Conservation (phyloP, 768 basidiomycete species). For the Leucosporidium scottii region DNA sequence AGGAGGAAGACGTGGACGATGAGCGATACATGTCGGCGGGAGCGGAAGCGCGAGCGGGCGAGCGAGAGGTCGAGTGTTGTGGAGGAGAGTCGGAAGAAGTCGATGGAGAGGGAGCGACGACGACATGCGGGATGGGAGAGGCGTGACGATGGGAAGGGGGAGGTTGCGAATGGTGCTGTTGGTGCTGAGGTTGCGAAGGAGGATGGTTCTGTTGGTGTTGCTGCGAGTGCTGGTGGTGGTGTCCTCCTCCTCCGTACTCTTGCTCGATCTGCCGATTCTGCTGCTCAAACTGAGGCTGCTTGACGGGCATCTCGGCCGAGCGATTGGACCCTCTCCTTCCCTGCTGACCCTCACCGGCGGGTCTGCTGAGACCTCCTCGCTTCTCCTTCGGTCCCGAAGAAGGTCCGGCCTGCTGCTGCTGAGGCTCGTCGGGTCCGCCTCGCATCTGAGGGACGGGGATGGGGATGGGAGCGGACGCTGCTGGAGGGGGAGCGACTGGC, state of each 20-base stretch:
- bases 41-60: conserved; percentile 17
- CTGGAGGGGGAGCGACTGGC: conserved; percentile 52
- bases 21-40: conserved; percentile 7
- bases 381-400: conserved; percentile 38
- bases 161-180: conserved; percentile 22
- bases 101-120: conserved; percentile 15
- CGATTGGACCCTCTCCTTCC: conserved; percentile 45
- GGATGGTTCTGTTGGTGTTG: not conserved
- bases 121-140: not conserved
- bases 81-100: too few relatives aligned
- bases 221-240: not conserved
- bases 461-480: conserved; percentile 39
- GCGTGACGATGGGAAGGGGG: conserved; percentile 3
- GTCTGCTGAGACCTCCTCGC: conserved; percentile 36
- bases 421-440: too few relatives aligned
- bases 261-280: conserved; percentile 90
- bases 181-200: not conserved
- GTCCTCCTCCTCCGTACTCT: conserved; percentile 44
- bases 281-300: conserved; percentile 86
- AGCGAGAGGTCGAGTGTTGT: not conserved
- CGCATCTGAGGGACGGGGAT: conserved; percentile 40
- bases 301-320: conserved; percentile 75
- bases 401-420: conserved; percentile 12
- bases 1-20: too few relatives aligned
- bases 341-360: conserved; percentile 34